A percentile compares a stretch with the other conserved stretches of the same genome.
phyloP scores from a whole-genome alignment of 495 filamentous ascomycete genomes.

The Aspergillus nidulans region DNA sequence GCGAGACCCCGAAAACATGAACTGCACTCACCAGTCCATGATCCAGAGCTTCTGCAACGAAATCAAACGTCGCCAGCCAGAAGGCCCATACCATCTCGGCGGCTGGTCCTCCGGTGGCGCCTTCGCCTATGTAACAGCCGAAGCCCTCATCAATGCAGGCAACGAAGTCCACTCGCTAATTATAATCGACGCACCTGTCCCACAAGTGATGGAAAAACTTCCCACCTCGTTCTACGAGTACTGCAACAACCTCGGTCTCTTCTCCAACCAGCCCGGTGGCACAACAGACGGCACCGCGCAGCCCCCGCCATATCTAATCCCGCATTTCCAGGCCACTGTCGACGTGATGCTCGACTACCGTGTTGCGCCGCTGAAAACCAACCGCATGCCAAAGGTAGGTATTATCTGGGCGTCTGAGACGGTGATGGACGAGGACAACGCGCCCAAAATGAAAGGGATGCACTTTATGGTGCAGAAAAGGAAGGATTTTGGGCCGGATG shows the following conservation, averaged over 20 bases:
- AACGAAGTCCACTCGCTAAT: constrained; percentile 30
- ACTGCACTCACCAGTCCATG: constrained; percentile 17
- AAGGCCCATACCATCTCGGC: constrained; percentile 62
- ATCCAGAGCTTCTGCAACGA: constrained; percentile 54
- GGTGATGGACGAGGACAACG: neutral
- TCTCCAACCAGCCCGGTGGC: neutral
- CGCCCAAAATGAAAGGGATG: neutral
- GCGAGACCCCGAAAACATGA: neutral
- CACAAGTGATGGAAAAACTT: neutral
- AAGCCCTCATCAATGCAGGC: constrained; percentile 24
- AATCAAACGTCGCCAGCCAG: constrained; percentile 58
- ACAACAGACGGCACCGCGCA: neutral
- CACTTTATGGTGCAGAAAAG: constrained; percentile 2
- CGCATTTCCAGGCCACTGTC: constrained; percentile 2
- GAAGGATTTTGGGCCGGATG: constrained; percentile 1
- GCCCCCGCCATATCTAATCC: neutral
- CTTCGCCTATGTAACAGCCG: constrained; percentile 34
- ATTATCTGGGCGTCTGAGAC: constrained; percentile 2
- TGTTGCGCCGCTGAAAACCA: neutral
- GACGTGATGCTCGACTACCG: constrained; percentile 2
- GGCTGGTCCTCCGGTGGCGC: constrained; percentile 52
- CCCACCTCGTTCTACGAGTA: neutral
- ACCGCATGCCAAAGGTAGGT: neutral
- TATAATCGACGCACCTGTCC: neutral
- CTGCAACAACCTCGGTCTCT: neutral